A percentile compares a stretch with the other conserved stretches of the same genome.
Evolutionary conservation across 179 eudicot genomes (phyloP).

Genomic region (Silene vulgaris): DNA sequence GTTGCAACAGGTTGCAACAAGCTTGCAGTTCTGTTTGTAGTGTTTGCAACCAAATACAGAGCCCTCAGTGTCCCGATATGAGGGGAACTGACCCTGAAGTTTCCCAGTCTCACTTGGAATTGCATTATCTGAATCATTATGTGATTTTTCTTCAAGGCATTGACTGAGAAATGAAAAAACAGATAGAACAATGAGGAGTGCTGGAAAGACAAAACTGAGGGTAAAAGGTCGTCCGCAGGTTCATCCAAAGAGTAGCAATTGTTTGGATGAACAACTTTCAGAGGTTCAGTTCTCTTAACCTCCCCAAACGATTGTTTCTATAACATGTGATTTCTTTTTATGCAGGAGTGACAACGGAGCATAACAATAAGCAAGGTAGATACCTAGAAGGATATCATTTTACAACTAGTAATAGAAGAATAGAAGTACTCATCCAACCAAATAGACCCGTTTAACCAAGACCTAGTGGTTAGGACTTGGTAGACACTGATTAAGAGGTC

Average conservation of each 20-base stretch:
- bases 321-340: not conserved
- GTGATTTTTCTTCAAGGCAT: conserved; percentile 49
- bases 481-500: too few relatives aligned
- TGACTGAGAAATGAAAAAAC: conserved; percentile 39
- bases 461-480: too few relatives aligned
- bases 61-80: conserved; percentile 55
- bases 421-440: not conserved
- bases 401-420: not conserved
- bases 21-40: conserved; percentile 91
- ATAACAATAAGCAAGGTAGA: not conserved
- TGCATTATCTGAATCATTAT: conserved; percentile 31
- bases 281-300: not conserved
- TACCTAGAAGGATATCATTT: not conserved
- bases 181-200: not conserved
- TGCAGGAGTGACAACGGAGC: not conserved
- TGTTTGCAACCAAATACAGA: conserved; percentile 73
- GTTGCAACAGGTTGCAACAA: conserved; percentile 76
- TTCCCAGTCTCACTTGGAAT: conserved; percentile 39
- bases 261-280: not conserved
- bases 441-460: too few relatives aligned
- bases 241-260: conserved; percentile 11
- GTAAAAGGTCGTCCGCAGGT: conserved; percentile 5
- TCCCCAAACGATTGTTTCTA: not conserved
- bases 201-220: not conserved
- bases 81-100: conserved; percentile 65